Percentiles rank a stretch among this genome's conserved stretches.
phyloP scores from a whole-genome alignment of 192 early-diverging fungal genomes.

The Chytriomyces hyalinus region DNA sequence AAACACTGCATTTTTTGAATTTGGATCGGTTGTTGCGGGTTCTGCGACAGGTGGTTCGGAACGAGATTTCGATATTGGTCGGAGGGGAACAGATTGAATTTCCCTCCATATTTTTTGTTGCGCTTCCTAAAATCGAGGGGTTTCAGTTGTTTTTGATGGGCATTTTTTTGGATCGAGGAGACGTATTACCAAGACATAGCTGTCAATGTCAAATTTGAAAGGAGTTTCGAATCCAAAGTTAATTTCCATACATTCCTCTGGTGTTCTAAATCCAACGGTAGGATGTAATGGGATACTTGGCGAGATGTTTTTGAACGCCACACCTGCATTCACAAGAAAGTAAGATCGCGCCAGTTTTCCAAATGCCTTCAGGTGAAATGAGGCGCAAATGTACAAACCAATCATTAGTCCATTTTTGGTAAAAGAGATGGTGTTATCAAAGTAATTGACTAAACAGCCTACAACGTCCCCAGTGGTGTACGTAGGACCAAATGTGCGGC shows the following conservation, averaged over 20 bases:
- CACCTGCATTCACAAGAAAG: slow-evolving; percentile 19
- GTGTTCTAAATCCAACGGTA: slow-evolving; percentile 74
- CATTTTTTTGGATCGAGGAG: background rate
- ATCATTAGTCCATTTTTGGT: slow-evolving; percentile 89
- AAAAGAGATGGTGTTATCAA: slow-evolving; percentile 76
- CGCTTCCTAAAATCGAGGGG: slow-evolving; percentile 16
- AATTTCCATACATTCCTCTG: slow-evolving; percentile 71
- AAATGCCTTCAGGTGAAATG: background rate
- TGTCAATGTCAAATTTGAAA: slow-evolving; percentile 77
- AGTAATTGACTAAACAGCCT: slow-evolving; percentile 92
- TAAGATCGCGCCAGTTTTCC: background rate
- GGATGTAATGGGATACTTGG: slow-evolving; percentile 62
- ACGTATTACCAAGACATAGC: slow-evolving; percentile 55
- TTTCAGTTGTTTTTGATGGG: background rate
- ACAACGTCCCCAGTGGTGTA: slow-evolving; percentile 93
- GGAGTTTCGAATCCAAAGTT: slow-evolving; percentile 75
- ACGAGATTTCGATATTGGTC: background rate
- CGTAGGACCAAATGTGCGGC: slow-evolving; percentile 81
- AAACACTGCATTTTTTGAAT: background rate
- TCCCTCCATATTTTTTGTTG: slow-evolving; percentile 34
- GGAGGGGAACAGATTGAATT: slow-evolving; percentile 26
- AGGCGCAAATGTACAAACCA: slow-evolving; percentile 25
- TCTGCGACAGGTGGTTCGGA: background rate
- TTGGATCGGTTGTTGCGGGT: background rate
- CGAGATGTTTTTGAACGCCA: slow-evolving; percentile 42